Conservation (phyloP, 306 rosid genomes). For the Gleditsia sinensis region DNA sequence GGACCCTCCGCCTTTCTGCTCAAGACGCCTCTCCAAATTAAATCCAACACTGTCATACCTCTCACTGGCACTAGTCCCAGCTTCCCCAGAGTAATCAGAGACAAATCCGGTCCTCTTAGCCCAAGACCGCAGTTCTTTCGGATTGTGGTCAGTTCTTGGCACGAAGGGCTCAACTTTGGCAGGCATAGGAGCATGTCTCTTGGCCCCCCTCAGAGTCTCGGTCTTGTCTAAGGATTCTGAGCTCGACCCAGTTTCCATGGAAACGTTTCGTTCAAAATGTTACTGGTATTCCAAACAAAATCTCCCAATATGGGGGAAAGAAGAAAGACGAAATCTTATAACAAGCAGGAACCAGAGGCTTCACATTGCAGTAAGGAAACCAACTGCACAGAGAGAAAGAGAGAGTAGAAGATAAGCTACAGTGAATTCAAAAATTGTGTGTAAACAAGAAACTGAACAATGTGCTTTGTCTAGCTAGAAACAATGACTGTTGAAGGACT, state of each 20-base stretch:
- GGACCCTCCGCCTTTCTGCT: constrained; percentile 54
- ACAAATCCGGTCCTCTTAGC: constrained; percentile 93
- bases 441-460: constrained; percentile 31
- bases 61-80: constrained; percentile 58
- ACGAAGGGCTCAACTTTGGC: constrained; percentile 65
- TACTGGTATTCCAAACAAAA: constrained; percentile 1
- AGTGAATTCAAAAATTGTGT: constrained; percentile 28
- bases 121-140: constrained; percentile 81
- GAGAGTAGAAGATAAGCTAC: constrained; percentile 57
- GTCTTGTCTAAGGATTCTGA: constrained; percentile 35
- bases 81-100: constrained; percentile 72
- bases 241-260: constrained; percentile 63
- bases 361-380: constrained; percentile 21
- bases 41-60: constrained; percentile 51
- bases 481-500: not conserved
- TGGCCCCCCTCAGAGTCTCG: constrained; percentile 37
- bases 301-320: no score
- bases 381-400: not conserved
- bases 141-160: constrained; percentile 67
- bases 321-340: no score
- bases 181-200: constrained; percentile 39
- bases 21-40: constrained; percentile 55
- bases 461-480: constrained; percentile 15
- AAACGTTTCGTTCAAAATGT: constrained; percentile 30
- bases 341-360: constrained; percentile 31